These are phyloP conservation scores for Batrachochytrium dendrobatidis DNA, from an alignment of 371 early-diverging fungal species.

Conservation along the genomic window DNA sequence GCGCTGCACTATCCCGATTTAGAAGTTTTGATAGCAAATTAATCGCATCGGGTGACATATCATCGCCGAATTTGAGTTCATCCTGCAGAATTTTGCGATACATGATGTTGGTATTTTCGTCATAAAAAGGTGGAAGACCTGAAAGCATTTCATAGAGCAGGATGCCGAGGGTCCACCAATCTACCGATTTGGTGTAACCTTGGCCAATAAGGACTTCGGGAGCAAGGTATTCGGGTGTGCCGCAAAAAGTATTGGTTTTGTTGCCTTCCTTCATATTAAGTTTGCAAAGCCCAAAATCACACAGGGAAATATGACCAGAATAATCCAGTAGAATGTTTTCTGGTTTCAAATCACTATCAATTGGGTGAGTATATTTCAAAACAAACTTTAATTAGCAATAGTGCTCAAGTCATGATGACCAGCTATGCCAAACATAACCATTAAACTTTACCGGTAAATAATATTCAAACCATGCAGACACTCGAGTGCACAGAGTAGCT, in stretches of 20 bases:
- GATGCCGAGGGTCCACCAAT: slow-evolving; percentile 97
- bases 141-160: slow-evolving; percentile 94
- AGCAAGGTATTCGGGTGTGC: slow-evolving; percentile 85
- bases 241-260: slow-evolving; percentile 84
- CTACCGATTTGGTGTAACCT: slow-evolving; percentile 88
- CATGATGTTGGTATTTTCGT: slow-evolving; percentile 93
- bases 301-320: slow-evolving; percentile 93
- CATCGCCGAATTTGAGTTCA: slow-evolving; percentile 76
- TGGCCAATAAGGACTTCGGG: slow-evolving; percentile 80
- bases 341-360: slow-evolving; percentile 77
- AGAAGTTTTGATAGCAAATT: slow-evolving; percentile 62
- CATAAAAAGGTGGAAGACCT: slow-evolving; percentile 92
- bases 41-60: slow-evolving; percentile 64
- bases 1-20: slow-evolving; percentile 72
- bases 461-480: slow-evolving; percentile 82
- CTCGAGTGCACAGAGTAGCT: slow-evolving; percentile 78
- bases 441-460: slow-evolving; percentile 56
- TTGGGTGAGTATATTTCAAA: too few relatives aligned
- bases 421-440: neutral
- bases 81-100: slow-evolving; percentile 86
- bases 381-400: neutral
- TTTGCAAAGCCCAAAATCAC: slow-evolving; percentile 98
- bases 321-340: slow-evolving; percentile 95
- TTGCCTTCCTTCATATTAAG: slow-evolving; percentile 58
- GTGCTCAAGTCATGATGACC: too few relatives aligned